These are phyloP conservation scores for Yamadazyma sp. DNA, from an alignment of 805 yeast genomes.

Conservation along the genomic window DNA sequence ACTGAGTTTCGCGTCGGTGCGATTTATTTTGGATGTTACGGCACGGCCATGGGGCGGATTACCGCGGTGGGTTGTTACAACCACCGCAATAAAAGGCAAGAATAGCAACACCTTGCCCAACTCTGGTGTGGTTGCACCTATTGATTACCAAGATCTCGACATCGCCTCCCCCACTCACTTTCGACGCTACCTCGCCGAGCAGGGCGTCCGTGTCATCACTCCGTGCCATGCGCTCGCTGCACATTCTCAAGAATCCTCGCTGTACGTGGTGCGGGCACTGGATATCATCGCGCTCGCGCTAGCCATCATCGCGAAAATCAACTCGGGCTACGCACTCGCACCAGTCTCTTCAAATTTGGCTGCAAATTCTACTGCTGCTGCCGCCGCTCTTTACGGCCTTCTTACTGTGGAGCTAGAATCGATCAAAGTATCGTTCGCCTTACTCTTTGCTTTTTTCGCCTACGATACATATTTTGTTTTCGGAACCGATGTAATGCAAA, in stretches of 20 bases:
- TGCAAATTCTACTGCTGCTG: neutral
- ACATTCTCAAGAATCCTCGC: neutral
- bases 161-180: conserved; percentile 1
- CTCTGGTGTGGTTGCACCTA: too few relatives aligned
- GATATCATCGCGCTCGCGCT: neutral
- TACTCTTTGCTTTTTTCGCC: conserved; percentile 51
- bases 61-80: neutral
- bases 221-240: neutral
- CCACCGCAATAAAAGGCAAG: too few relatives aligned
- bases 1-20: neutral
- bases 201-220: neutral
- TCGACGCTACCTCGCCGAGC: conserved; percentile 3
- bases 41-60: conserved; percentile 1
- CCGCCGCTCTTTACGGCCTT: conserved; percentile 1
- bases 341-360: neutral
- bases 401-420: conserved; percentile 4
- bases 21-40: neutral
- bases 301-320: neutral
- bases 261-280: conserved; percentile 2
- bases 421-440: conserved; percentile 18
- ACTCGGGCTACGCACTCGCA: neutral
- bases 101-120: too few relatives aligned
- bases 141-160: conserved; percentile 1
- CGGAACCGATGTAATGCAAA: conserved; percentile 58
- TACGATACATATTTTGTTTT: conserved; percentile 72